Evolutionary conservation across 805 yeast species (phyloP).

Genomic region (Kodamaea hsintzibuensis): DNA sequence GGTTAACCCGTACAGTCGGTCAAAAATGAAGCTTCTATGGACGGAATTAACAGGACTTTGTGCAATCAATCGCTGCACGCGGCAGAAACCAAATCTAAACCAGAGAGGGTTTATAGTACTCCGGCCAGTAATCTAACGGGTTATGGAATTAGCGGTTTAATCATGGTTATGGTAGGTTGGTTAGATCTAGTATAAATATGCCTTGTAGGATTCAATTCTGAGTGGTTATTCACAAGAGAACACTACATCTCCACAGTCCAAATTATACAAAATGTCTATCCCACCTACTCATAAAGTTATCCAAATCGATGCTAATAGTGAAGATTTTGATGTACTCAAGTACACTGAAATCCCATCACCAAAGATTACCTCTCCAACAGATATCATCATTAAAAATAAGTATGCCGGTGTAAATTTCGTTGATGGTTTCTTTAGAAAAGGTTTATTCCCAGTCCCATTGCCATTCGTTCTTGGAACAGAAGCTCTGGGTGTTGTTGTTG

Average conservation of each 20-base stretch:
- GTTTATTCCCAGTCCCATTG: constrained; percentile 53
- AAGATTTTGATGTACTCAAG: constrained; percentile 56
- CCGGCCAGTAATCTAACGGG: too few species aligned
- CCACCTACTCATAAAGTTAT: constrained; percentile 61
- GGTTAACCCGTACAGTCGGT: too few species aligned
- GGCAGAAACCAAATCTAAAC: too few species aligned
- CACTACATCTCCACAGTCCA: too few species aligned
- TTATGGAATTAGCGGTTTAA: too few species aligned
- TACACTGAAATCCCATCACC: constrained; percentile 64
- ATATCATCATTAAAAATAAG: constrained; percentile 69
- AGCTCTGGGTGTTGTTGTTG: constrained; percentile 69
- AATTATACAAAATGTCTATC: constrained; percentile 21
- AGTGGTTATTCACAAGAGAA: too few species aligned
- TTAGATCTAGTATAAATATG: neutral
- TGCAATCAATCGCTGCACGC: too few species aligned
- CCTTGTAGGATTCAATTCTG: too few species aligned
- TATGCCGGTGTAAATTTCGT: constrained; percentile 83
- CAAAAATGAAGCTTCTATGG: too few species aligned
- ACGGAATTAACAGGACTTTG: too few species aligned
- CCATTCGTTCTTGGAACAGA: constrained; percentile 76
- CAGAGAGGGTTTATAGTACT: too few species aligned
- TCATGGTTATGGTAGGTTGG: too few species aligned
- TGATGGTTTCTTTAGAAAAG: constrained; percentile 80
- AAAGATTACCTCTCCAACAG: constrained; percentile 45
- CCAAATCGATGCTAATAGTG: constrained; percentile 55